phyloP scores from a whole-genome alignment of 106 monocot species.

The Chionographis japonica region DNA sequence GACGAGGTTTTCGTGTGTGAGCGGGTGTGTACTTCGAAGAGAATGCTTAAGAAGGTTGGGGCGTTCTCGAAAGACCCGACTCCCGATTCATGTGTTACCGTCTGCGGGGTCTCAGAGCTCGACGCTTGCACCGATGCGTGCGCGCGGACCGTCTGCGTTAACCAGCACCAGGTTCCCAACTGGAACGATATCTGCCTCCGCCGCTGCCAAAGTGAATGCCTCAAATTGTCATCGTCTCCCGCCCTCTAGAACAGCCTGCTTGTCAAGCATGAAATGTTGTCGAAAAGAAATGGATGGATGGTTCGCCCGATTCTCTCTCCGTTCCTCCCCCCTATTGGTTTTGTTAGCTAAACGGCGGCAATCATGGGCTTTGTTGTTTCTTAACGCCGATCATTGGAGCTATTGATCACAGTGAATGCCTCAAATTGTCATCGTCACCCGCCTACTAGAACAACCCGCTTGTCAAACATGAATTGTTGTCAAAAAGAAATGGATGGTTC shows the following conservation, averaged over 20 bases:
- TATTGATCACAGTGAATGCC: too few species aligned
- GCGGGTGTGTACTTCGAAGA: constrained; percentile 92
- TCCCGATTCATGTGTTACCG: constrained; percentile 86
- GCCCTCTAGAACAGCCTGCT: constrained; percentile 1
- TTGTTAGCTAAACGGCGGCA: too few species aligned
- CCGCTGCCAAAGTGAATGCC: constrained; percentile 88
- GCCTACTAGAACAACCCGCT: too few species aligned
- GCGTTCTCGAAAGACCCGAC: constrained; percentile 94
- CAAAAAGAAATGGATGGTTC: too few species aligned
- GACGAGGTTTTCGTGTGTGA: constrained; percentile 95
- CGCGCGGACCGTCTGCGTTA: constrained; percentile 87
- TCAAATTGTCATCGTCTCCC: constrained; percentile 63
- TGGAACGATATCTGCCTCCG: constrained; percentile 98
- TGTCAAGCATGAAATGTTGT: too few species aligned
- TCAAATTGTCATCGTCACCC: too few species aligned
- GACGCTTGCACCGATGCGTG: constrained; percentile 97
- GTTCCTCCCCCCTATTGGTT: too few species aligned
- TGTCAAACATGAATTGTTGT: too few species aligned
- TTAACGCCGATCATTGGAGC: too few species aligned
- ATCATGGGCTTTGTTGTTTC: too few species aligned
- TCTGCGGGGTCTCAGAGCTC: constrained; percentile 85
- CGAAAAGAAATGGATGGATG: too few species aligned
- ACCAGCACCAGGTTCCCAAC: constrained; percentile 94
- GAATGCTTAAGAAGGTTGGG: constrained; percentile 97
- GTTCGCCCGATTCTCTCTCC: too few species aligned